These are phyloP conservation scores for Colletotrichum endophyticum DNA, from an alignment of 2,329 filamentous ascomycete species.

Conservation along the genomic window DNA sequence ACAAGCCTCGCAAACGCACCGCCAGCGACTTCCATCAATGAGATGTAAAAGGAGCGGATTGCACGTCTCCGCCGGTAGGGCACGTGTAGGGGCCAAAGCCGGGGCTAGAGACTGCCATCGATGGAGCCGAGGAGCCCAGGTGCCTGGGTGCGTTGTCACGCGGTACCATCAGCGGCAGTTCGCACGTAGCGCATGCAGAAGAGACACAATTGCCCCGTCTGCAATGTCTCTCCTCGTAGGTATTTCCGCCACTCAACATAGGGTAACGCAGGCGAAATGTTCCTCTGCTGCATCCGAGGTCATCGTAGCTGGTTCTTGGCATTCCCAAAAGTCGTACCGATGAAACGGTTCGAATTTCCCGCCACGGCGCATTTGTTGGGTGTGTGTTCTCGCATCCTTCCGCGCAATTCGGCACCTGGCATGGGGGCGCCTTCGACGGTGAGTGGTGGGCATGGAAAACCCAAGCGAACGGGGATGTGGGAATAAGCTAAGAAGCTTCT, in stretches of 20 bases:
- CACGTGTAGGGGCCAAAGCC: background rate
- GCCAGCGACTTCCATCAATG: slow-evolving; percentile 2
- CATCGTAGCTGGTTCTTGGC: background rate
- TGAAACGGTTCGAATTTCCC: slow-evolving; percentile 14
- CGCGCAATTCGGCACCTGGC: background rate
- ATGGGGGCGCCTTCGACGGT: background rate
- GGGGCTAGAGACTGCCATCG: background rate
- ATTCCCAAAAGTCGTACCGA: background rate
- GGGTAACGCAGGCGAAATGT: background rate
- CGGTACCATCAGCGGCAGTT: background rate
- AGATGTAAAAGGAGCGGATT: background rate
- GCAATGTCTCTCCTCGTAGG: background rate
- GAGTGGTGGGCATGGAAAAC: background rate
- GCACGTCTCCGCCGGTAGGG: slow-evolving; percentile 10
- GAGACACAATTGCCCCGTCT: background rate
- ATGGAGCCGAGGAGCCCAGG: background rate
- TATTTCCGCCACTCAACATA: slow-evolving; percentile 11
- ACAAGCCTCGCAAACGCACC: background rate
- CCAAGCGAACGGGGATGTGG: background rate
- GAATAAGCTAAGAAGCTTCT: background rate
- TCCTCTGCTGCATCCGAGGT: background rate
- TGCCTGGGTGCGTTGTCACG: background rate
- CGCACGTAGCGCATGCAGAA: background rate
- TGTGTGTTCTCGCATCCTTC: background rate
- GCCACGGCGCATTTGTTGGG: background rate